Base-by-base conservation (phyloP, 75 land plant species). In the Cunninghamia lanceolata region DNA sequence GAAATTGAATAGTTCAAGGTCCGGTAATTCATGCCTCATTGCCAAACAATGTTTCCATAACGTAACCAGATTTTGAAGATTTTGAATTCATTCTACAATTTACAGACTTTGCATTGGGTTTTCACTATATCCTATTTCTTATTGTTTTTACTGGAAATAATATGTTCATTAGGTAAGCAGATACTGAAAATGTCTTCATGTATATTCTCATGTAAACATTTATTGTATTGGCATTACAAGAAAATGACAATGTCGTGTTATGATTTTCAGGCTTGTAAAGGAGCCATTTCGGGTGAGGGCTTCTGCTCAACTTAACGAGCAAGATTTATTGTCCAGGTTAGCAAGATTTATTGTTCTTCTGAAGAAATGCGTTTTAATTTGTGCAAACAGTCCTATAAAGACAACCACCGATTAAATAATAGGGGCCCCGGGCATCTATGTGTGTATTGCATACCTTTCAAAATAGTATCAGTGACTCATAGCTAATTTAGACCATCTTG, bases 251-350 rank as follows among this genome's bases (percentile, higher is more conserved):
- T 43, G 32, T 25, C n/a, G 30, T 42, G 46, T 28, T 80, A 80
- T 43, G 30, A n/a, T 80, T 80, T 80, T 28, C 82, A 80, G 82
- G 82, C 45, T 80, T 25, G 10, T 80, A n/a, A 39, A 40, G 43
- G 82, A 80, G 82, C 50, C 82, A 80, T 80, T 45, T 43, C 45
- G 45, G 45, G 82, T 80, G 46, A 80, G 32, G 82, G 82, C 82
- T n/a, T 80, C 82, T 45, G 40, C 45, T n/a, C 45, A 40, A 80
- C n/a, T 80, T 3, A 45, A n/a, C 11, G 47, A 80, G 46, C 47
- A 80, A 43, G 82, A 80, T 80, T 43, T 80, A 45, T 80, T 45
- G 7, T 80, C 82, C 82, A 80, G 82, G 82, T 80, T 43, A 38
- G 50, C 14, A 80, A 80, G 15, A 17, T 77, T 77, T 77, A 63